Conservation (phyloP, 2,329 filamentous ascomycete species). For the Sporothrix euskadiensis region DNA sequence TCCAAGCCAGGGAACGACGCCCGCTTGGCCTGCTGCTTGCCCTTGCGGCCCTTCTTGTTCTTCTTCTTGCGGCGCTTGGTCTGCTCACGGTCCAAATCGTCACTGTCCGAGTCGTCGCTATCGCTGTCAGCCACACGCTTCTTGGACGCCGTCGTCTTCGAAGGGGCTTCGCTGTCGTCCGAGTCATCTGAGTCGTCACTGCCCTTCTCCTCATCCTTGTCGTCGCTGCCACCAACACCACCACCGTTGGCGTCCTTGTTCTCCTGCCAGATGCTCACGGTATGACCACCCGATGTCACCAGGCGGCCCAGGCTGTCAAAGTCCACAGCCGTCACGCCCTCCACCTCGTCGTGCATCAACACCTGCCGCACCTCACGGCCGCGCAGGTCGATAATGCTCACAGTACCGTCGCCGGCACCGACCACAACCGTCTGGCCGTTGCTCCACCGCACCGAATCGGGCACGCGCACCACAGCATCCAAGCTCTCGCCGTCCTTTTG, state of each 20-base stretch:
- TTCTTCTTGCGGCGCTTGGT: slow-evolving; percentile 40
- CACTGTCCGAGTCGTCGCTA: slow-evolving; percentile 37
- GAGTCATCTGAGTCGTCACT: slow-evolving; percentile 47
- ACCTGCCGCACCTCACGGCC: slow-evolving; percentile 69
- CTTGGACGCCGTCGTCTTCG: slow-evolving; percentile 38
- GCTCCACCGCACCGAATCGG: slow-evolving; percentile 65
- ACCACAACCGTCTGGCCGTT: slow-evolving; percentile 71
- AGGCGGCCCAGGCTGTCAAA: slow-evolving; percentile 86
- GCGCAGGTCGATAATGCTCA: slow-evolving; percentile 76
- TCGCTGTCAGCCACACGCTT: slow-evolving; percentile 44
- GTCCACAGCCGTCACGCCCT: slow-evolving; percentile 76
- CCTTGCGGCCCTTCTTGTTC: slow-evolving; percentile 38
- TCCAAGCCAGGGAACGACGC: slow-evolving; percentile 41
- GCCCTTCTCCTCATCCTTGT: slow-evolving; percentile 38
- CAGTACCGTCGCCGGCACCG: slow-evolving; percentile 76
- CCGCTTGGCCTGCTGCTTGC: slow-evolving; percentile 26
- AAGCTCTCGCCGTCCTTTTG: slow-evolving; percentile 68
- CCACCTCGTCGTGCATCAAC: slow-evolving; percentile 78
- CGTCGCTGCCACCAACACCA: not conserved
- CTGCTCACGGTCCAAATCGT: slow-evolving; percentile 37
- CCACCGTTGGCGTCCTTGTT: slow-evolving; percentile 45
- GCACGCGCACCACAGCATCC: slow-evolving; percentile 73
- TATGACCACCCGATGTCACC: slow-evolving; percentile 83
- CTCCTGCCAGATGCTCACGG: slow-evolving; percentile 88
- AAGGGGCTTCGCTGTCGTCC: slow-evolving; percentile 51